A percentile compares a stretch with the other conserved stretches of the same genome.
Evolutionary conservation across 805 yeast species (phyloP).

Genomic region (Kluyveromyces siamensis): DNA sequence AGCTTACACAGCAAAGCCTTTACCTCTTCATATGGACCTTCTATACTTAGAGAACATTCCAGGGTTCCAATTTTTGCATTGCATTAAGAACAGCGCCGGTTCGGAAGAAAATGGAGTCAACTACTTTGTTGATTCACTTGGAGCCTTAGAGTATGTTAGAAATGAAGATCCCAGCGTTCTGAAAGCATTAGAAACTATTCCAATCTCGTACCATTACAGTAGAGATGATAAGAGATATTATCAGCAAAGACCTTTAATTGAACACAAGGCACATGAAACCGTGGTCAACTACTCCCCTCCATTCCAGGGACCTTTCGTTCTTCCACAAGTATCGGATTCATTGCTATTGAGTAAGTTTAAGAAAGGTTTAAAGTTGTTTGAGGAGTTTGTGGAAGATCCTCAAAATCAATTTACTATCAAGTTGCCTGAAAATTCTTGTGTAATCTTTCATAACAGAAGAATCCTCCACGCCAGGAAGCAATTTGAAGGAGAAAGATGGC

Average conservation of each 20-base stretch:
- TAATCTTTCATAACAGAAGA: slow-evolving; percentile 63
- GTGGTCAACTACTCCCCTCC: slow-evolving; percentile 72
- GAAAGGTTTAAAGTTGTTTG: slow-evolving; percentile 54
- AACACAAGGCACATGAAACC: slow-evolving; percentile 10
- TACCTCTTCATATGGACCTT: slow-evolving; percentile 73
- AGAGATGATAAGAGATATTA: slow-evolving; percentile 54
- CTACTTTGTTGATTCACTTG: slow-evolving; percentile 59
- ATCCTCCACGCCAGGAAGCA: slow-evolving; percentile 54
- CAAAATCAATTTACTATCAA: slow-evolving; percentile 46
- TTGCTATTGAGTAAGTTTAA: slow-evolving; percentile 27
- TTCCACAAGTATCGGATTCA: slow-evolving; percentile 30
- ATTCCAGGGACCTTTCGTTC: slow-evolving; percentile 72
- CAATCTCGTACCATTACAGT: slow-evolving; percentile 60
- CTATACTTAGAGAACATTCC: slow-evolving; percentile 76
- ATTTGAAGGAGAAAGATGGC: slow-evolving; percentile 51
- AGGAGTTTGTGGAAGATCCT: slow-evolving; percentile 43
- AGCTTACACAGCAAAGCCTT: slow-evolving; percentile 54
- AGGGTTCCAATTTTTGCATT: slow-evolving; percentile 63
- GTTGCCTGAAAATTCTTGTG: slow-evolving; percentile 50
- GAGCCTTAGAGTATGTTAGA: slow-evolving; percentile 50
- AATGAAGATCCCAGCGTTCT: slow-evolving; percentile 54
- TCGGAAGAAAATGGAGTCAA: slow-evolving; percentile 57
- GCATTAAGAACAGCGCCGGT: slow-evolving; percentile 37
- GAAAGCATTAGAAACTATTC: slow-evolving; percentile 50
- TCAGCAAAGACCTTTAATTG: slow-evolving; percentile 52